A percentile compares a stretch with the other conserved stretches of the same genome.
These are phyloP conservation scores for Gentiana dahurica DNA, from an alignment of 257 asterid species.

Conservation along the genomic window DNA sequence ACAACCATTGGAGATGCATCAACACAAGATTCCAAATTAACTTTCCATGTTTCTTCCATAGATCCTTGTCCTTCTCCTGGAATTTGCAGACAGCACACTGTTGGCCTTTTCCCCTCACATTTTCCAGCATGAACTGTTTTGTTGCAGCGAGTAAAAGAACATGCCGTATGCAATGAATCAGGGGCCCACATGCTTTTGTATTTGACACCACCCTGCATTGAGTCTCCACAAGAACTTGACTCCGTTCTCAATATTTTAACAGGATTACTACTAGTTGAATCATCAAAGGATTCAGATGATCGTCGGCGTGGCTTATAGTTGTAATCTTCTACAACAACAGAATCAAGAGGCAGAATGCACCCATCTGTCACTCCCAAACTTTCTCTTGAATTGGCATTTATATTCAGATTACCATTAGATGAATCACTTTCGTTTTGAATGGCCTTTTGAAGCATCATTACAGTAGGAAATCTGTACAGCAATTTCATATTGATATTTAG, in stretches of 20 bases:
- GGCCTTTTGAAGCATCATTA: slow-evolving; percentile 55
- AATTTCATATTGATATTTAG: slow-evolving; percentile 81
- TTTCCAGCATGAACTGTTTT: slow-evolving; percentile 39
- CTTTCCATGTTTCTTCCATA: slow-evolving; percentile 62
- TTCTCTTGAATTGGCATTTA: slow-evolving; percentile 19
- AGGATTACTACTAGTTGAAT: slow-evolving; percentile 20
- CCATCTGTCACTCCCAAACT: slow-evolving; percentile 19
- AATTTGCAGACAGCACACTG: slow-evolving; percentile 26
- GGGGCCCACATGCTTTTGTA: slow-evolving; percentile 23
- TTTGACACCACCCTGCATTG: slow-evolving; percentile 18
- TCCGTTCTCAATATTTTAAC: slow-evolving; percentile 41
- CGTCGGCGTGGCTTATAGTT: slow-evolving; percentile 21
- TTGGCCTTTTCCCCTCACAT: slow-evolving; percentile 25
- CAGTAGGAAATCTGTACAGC: slow-evolving; percentile 65
- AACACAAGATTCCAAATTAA: slow-evolving; percentile 71
- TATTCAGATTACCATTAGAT: slow-evolving; percentile 18
- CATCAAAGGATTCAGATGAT: slow-evolving; percentile 12
- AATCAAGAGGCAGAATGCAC: slow-evolving; percentile 16
- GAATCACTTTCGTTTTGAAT: slow-evolving; percentile 27
- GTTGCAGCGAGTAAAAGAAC: slow-evolving; percentile 79
- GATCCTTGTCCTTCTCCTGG: slow-evolving; percentile 33
- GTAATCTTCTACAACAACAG: slow-evolving; percentile 10
- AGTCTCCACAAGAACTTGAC: slow-evolving; percentile 11
- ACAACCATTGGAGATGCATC: slow-evolving; percentile 94
- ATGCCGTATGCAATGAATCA: slow-evolving; percentile 24